Evolutionary conservation across 176 grass and related monocot genomes (phyloP).

Genomic region (Neostapfia colusana): DNA sequence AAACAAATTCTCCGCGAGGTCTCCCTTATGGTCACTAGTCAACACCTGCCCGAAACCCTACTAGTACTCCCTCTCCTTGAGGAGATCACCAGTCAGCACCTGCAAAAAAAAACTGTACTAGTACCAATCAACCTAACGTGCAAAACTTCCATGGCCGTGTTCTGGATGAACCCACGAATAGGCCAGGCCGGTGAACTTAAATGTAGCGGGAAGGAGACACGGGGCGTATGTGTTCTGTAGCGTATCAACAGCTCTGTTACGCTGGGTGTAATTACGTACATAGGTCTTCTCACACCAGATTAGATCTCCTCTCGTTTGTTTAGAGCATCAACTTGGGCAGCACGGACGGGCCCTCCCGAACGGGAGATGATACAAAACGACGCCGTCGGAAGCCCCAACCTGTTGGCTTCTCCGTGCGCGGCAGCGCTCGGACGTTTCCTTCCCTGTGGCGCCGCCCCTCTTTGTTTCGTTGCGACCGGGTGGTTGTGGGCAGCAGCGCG

Average conservation of each 20-base stretch:
- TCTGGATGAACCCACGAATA: no score
- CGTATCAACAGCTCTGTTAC: no score
- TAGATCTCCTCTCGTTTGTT: slow-evolving; percentile 14
- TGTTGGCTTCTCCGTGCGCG: slow-evolving; percentile 17
- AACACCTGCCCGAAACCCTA: not conserved
- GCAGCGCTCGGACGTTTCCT: not conserved
- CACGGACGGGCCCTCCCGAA: not conserved
- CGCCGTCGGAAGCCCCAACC: not conserved
- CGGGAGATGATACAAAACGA: not conserved
- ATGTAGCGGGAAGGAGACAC: no score
- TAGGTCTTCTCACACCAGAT: not conserved
- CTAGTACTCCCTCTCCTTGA: no score
- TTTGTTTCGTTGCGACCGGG: not conserved
- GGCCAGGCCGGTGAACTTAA: no score
- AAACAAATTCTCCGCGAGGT: no score
- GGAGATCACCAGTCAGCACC: no score
- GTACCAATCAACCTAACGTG: no score
- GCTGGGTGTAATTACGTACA: no score
- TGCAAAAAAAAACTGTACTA: no score
- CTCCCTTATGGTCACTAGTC: not conserved
- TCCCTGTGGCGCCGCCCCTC: not conserved
- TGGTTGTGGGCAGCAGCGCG: not conserved
- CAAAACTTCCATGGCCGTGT: no score
- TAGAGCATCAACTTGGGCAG: slow-evolving; percentile 1
- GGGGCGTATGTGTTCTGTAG: no score